Base-by-base conservation (phyloP, 768 basidiomycete genomes). In the Brasilioporus rufonigricans region DNA sequence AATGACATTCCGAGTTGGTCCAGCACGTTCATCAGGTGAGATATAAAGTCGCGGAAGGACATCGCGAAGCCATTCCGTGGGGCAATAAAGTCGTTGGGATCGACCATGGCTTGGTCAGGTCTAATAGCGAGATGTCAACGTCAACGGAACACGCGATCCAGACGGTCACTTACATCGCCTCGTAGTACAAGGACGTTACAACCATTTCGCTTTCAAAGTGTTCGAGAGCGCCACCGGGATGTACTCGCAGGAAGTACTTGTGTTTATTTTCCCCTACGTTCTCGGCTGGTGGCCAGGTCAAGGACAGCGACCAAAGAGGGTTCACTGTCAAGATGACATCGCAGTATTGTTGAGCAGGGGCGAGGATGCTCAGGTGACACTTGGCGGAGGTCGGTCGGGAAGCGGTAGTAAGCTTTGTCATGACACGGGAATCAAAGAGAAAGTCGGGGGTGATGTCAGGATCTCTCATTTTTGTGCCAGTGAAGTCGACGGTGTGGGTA, bases 21-120 rank as follows among this genome's bases (percentile, higher is more conserved):
- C 41, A 93, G 73, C n/a, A 92, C 89, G 52, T 81, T 82, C 79
- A 83, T 84, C 26, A 93, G 72, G 65, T 93, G 91, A 9, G 86
- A 84, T 43, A 93, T 76, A 60, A 93, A 93, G 65, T 91, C 88
- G 39, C 78, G 75, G 69, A 87, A 85, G 1, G 88, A 79, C 89
- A 93, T 90, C 1, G 91, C 91, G 61, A 84, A 93, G 57, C 91
- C 86, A 64, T 92, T 93, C 44, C 87, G 81, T 10, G 89, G 88
- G 1, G 86, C 83, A 56, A 93, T 83, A 63, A 88, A 89, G 52
- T 89, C 87, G 50, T 79, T 78, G 5, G 90, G 89, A 63, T 92
- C 89, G 36, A 91, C 74, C 81, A 89, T 84, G 10, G 73, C 71
- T 16, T 86, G 81, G 54, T 93, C 90, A 0, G 91, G 91, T 64